phyloP scores from a whole-genome alignment of 108 stramenopile genomes.

The Fistulifera pelliculosa region DNA sequence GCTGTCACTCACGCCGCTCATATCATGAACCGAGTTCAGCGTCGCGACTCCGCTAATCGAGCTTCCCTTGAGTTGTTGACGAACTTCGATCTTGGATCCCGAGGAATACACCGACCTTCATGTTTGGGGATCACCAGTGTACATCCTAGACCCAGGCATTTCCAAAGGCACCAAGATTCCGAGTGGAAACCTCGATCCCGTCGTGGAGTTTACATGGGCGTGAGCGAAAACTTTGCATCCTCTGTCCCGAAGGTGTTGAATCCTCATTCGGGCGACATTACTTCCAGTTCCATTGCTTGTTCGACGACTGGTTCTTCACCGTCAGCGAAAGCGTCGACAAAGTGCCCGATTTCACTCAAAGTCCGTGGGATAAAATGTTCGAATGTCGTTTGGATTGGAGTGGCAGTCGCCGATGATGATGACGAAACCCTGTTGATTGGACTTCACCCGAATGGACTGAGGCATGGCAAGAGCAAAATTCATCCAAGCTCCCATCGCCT shows the following conservation, averaged over 20 bases:
- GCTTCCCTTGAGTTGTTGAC: constrained; percentile 11
- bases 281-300: constrained; percentile 23
- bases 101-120: constrained; percentile 5
- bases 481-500: too few relatives aligned
- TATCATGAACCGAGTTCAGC: constrained; percentile 21
- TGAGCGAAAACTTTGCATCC: constrained; percentile 12
- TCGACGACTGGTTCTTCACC: constrained; percentile 20
- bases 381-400: constrained; percentile 3
- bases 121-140: constrained; percentile 34
- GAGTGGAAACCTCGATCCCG: constrained; percentile 20
- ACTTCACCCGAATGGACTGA: too few relatives aligned
- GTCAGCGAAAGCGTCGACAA: background rate
- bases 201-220: constrained; percentile 22
- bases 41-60: background rate
- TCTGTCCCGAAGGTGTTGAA: constrained; percentile 25
- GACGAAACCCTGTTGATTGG: too few relatives aligned
- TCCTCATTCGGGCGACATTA: constrained; percentile 10
- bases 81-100: constrained; percentile 2
- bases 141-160: constrained; percentile 16
- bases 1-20: constrained; percentile 35
- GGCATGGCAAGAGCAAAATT: too few relatives aligned
- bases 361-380: constrained; percentile 15
- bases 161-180: constrained; percentile 26
- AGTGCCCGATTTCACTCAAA: constrained; percentile 1
- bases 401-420: background rate